Percentiles rank a stretch among this genome's conserved stretches.
Evolutionary conservation across 163 green algal genomes (phyloP).

Genomic region (Coccomyxa subellipsoidea): DNA sequence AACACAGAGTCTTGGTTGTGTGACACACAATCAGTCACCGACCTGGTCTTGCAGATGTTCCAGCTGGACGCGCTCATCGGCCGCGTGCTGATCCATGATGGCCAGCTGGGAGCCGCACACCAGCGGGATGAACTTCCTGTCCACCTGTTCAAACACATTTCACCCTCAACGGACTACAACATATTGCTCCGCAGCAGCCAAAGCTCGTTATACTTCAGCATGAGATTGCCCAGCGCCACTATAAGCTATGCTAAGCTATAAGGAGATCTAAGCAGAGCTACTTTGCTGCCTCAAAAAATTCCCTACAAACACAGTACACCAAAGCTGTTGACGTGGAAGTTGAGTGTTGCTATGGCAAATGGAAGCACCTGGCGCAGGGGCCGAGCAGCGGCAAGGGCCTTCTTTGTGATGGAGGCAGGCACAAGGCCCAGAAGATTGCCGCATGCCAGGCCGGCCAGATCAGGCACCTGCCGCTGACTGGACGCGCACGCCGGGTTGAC

Average conservation of each 20-base stretch:
- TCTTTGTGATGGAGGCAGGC: not conserved
- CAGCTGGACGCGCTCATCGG: conserved; percentile 83
- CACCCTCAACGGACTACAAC: too few relatives aligned
- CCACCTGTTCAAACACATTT: not conserved
- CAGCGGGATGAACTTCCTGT: not conserved
- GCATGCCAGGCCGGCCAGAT: not conserved
- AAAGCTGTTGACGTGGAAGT: too few relatives aligned
- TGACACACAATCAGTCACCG: not conserved
- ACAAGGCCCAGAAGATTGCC: not conserved
- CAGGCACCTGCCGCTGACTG: not conserved
- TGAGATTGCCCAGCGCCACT: too few relatives aligned
- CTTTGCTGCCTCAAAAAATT: not conserved
- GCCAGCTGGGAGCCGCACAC: not conserved
- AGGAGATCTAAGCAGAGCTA: not conserved
- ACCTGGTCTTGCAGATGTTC: conserved; percentile 56
- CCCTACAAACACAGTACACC: not conserved
- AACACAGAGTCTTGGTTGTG: not conserved
- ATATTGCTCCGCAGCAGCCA: too few relatives aligned
- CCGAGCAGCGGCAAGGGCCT: not conserved
- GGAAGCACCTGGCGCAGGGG: not conserved
- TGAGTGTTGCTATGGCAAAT: not conserved
- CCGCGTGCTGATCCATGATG: conserved; percentile 82
- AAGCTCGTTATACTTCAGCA: too few relatives aligned
- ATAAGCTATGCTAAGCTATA: too few relatives aligned
- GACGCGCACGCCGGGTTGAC: not conserved